Evolutionary conservation across 345 rosid genomes (phyloP).

Genomic region (Murraya koenigii): DNA sequence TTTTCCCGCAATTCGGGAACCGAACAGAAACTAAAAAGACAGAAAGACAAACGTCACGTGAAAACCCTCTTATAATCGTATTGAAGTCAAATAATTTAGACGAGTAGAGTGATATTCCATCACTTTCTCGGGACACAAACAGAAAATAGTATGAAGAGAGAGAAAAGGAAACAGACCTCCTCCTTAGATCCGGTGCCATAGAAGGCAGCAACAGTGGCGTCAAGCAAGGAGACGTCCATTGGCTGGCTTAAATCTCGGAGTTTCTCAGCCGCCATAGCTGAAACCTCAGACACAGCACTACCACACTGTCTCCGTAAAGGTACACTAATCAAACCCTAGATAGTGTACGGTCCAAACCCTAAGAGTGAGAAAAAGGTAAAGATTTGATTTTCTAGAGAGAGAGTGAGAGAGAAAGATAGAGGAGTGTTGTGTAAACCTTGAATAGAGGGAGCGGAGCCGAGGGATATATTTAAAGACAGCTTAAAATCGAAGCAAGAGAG

Average conservation of each 20-base stretch:
- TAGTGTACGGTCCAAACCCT: slow-evolving; percentile 50
- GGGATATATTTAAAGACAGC: slow-evolving; percentile 45
- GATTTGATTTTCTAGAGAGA: neutral
- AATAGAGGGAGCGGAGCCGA: slow-evolving; percentile 19
- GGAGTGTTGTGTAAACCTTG: neutral
- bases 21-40: neutral
- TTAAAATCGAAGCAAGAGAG: slow-evolving; percentile 79
- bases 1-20: neutral
- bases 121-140: slow-evolving; percentile 6
- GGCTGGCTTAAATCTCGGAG: slow-evolving; percentile 93
- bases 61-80: neutral
- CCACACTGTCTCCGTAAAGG: neutral
- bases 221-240: slow-evolving; percentile 86
- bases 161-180: slow-evolving; percentile 51
- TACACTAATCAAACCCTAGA: slow-evolving; percentile 30
- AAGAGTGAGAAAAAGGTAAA: slow-evolving; percentile 29
- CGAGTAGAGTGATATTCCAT: neutral
- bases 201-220: slow-evolving; percentile 98
- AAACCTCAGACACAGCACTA: slow-evolving; percentile 17
- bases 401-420: neutral
- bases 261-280: slow-evolving; percentile 93
- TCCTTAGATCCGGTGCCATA: slow-evolving; percentile 99
- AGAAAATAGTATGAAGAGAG: neutral
- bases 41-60: neutral
- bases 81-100: slow-evolving; percentile 18